These are phyloP conservation scores for Neopestalotiopsis sp. DNA, from an alignment of 2,329 filamentous ascomycete species.

Conservation along the genomic window DNA sequence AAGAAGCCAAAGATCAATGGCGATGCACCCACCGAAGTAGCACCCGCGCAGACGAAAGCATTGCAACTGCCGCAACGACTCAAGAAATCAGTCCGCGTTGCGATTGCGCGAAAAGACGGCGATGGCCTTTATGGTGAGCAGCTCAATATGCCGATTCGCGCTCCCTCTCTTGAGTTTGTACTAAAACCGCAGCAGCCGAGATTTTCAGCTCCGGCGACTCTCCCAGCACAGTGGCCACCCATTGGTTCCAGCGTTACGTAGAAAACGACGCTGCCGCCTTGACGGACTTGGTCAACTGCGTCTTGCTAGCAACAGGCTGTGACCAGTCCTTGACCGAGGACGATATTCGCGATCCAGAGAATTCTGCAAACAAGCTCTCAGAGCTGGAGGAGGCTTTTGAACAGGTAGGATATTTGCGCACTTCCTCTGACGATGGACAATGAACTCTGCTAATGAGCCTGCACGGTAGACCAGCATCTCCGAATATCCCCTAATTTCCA, in stretches of 20 bases:
- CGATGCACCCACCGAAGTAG: constrained; percentile 44
- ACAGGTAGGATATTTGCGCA: constrained; percentile 58
- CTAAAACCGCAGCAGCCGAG: constrained; percentile 52
- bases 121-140: constrained; percentile 61
- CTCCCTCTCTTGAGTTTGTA: background rate
- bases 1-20: constrained; percentile 72
- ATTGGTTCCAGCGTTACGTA: constrained; percentile 65
- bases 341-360: constrained; percentile 89
- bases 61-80: constrained; percentile 54
- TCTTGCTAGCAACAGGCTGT: constrained; percentile 78
- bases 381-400: constrained; percentile 92
- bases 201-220: constrained; percentile 65
- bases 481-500: constrained; percentile 91
- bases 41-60: constrained; percentile 34
- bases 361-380: constrained; percentile 75
- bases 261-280: constrained; percentile 59
- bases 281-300: constrained; percentile 69
- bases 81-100: constrained; percentile 60
- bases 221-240: constrained; percentile 60
- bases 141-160: constrained; percentile 25
- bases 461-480: constrained; percentile 66
- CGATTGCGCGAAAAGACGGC: constrained; percentile 54
- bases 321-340: constrained; percentile 77
- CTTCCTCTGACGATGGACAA: background rate
- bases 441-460: background rate